Conservation (phyloP, 2,329 filamentous ascomycete genomes). For the Fusarium kyushuense region DNA sequence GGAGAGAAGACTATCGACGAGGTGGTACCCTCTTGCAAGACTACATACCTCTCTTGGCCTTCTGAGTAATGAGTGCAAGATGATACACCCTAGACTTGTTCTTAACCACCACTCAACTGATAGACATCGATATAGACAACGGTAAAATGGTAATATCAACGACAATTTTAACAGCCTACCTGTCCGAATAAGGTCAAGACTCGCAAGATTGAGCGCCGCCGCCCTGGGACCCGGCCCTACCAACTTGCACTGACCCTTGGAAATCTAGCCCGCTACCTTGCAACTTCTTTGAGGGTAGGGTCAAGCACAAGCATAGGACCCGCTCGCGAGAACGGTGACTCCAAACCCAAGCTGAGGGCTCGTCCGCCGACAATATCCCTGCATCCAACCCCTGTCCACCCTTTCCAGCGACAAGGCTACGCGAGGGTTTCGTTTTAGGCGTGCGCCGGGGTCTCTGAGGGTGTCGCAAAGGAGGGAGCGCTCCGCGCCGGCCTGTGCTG, state of each 20-base stretch:
- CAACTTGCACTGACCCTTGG: conserved; percentile 45
- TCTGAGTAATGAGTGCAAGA: conserved; percentile 12
- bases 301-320: conserved; percentile 24
- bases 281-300: conserved; percentile 33
- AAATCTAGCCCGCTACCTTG: conserved; percentile 35
- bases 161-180: conserved; percentile 24
- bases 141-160: conserved; percentile 27
- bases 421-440: conserved; percentile 44
- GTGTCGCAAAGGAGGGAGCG: conserved; percentile 29
- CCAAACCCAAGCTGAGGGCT: conserved; percentile 36
- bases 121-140: conserved; percentile 21
- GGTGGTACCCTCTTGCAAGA: conserved; percentile 3
- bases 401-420: conserved; percentile 45
- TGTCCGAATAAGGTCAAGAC: conserved; percentile 22
- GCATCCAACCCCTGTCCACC: conserved; percentile 38
- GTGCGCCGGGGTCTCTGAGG: conserved; percentile 30
- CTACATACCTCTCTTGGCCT: conserved; percentile 9
- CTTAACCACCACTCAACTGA: conserved; percentile 16
- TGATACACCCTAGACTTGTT: conserved; percentile 7
- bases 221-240: conserved; percentile 43
- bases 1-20: neutral
- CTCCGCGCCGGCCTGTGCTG: conserved; percentile 46
- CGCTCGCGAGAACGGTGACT: conserved; percentile 38
- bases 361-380: conserved; percentile 40
- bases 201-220: conserved; percentile 28